Percentiles rank a stretch among this genome's conserved stretches.
phyloP scores from a whole-genome alignment of 257 asterid species.

The Solanum acaule region DNA sequence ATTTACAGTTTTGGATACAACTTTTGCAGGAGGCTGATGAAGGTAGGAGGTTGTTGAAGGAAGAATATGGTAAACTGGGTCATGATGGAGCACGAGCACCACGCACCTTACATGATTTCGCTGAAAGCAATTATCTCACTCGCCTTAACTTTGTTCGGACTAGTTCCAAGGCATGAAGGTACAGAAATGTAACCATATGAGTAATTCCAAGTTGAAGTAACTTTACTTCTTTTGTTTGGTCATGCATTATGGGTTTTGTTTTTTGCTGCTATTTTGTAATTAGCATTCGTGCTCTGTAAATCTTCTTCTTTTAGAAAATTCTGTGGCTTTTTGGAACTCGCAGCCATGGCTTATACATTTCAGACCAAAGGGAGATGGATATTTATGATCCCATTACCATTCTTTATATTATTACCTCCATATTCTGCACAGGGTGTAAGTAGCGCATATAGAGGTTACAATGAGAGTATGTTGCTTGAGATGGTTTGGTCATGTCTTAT shows the following conservation, averaged over 20 bases:
- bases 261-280: neutral
- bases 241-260: neutral
- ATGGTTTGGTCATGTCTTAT: neutral
- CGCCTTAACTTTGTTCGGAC: slow-evolving; percentile 72
- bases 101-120: slow-evolving; percentile 86
- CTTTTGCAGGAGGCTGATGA: slow-evolving; percentile 61
- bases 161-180: slow-evolving; percentile 3
- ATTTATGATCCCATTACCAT: neutral
- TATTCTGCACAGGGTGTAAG: neutral
- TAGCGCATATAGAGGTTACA: neutral
- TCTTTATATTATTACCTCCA: neutral
- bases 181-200: neutral
- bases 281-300: neutral
- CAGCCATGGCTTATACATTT: neutral
- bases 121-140: slow-evolving; percentile 82
- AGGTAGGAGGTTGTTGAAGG: slow-evolving; percentile 49
- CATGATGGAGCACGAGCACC: slow-evolving; percentile 43
- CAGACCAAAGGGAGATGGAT: neutral
- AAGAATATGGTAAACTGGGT: slow-evolving; percentile 41
- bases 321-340: neutral
- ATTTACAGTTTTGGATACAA: neutral
- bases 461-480: neutral
- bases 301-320: neutral
- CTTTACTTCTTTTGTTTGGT: neutral
- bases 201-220: neutral